Base-by-base conservation (phyloP, 1,284 basidiomycete species). In the Coniferiporia weirii region DNA sequence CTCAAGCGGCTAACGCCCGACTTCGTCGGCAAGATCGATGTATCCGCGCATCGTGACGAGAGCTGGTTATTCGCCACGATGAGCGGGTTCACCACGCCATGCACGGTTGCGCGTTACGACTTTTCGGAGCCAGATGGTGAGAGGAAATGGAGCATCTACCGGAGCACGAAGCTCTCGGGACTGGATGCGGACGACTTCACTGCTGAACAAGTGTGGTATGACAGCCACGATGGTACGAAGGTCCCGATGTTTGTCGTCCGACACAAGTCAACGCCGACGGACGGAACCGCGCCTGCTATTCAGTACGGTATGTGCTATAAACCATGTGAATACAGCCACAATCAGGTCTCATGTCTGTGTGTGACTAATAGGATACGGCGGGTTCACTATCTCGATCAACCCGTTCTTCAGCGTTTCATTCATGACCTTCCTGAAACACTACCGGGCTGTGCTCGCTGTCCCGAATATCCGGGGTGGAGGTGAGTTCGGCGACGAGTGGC, bases 161-260 rank as follows among this genome's bases (percentile, higher is more conserved):
- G 84, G 56, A 76, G 79, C 38, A 87, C 86, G 0, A 69, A 79
- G 57, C 80, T 93, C 10, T 78, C 78, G 7, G 89, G 89, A 0
- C 74, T 95, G 55, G 76, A 81, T 55, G 77, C 83, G 0, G 79
- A 86, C 4, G 89, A 93, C 57, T 95, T 93, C 68, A 76, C 82
- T 8, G 79, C 83, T 32, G 79, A 82, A 64, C 92, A 94, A 72
- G 81, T 90, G 9, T 92, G 90, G 84, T 92, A 86, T 66, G 70
- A 76, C 19, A 86, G 84, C 71, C 89, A 89, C 69, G 93, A 95
- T 67, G 90, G 91, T 0, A 93, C 91, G 1, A 80, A 78, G 53
- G 78, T 95, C 36, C 91, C 92, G 1, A 93, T 95, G 90, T 95
- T 93, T 68, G 80, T 95, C 60, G 90, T 93, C 34, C 80, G 84